Percentiles rank a stretch among this genome's conserved stretches.
Evolutionary conservation across 1,139 yeast species (phyloP).

Genomic region (Suhomyces yuchorum): DNA sequence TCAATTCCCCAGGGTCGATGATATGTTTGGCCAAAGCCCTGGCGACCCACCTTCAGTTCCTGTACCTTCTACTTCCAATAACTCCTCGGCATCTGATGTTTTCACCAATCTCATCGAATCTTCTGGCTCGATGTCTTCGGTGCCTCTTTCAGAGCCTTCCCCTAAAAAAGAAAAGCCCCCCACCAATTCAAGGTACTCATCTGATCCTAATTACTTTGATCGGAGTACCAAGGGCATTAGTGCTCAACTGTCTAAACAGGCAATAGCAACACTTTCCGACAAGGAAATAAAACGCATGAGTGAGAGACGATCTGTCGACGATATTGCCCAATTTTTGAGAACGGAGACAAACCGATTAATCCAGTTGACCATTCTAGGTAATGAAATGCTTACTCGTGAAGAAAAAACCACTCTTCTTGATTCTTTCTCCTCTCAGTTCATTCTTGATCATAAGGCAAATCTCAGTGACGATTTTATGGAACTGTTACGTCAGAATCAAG

Average conservation of each 20-base stretch:
- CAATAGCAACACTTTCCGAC: not conserved
- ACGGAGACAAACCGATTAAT: conserved; percentile 24
- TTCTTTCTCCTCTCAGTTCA: conserved; percentile 28
- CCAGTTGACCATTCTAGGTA: conserved; percentile 20
- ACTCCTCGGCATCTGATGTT: conserved; percentile 16
- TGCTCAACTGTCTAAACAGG: not conserved
- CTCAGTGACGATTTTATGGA: conserved; percentile 17
- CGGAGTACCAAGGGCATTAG: not conserved
- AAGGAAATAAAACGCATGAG: not conserved
- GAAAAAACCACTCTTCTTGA: conserved; percentile 27
- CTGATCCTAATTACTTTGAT: conserved; percentile 2
- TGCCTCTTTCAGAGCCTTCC: conserved; percentile 7
- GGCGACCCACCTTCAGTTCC: conserved; percentile 6
- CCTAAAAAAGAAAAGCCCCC: conserved; percentile 5
- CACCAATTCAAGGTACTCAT: not conserved
- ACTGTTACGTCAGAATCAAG: conserved; percentile 13
- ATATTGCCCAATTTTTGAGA: conserved; percentile 19
- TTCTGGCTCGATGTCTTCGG: conserved; percentile 13
- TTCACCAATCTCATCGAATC: conserved; percentile 18
- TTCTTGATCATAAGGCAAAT: conserved; percentile 25
- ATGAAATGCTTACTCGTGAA: conserved; percentile 17
- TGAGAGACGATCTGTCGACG: conserved; percentile 13
- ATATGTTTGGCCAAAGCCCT: conserved; percentile 10
- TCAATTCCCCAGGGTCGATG: conserved; percentile 9
- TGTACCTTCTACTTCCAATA: not conserved